Evolutionary conservation across 2,329 filamentous ascomycete species (phyloP).

Genomic region (Trichophyton rubrum): DNA sequence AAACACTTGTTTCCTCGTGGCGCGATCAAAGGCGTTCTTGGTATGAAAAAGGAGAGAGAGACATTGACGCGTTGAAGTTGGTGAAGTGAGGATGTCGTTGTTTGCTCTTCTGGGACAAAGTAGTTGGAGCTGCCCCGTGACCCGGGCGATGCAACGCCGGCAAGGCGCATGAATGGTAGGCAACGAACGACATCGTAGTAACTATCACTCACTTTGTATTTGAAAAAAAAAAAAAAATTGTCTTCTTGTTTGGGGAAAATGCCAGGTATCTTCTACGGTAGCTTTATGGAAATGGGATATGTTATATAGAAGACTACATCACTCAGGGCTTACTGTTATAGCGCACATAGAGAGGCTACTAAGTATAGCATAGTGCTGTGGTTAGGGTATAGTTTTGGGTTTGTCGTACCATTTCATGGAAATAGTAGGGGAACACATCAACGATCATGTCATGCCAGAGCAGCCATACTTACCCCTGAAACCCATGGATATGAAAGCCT

Average conservation of each 20-base stretch:
- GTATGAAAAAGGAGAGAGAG: background rate
- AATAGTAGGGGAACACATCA: too few species aligned
- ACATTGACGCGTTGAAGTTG: background rate
- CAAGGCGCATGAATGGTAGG: background rate
- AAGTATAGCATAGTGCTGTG: too few species aligned
- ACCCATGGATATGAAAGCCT: too few species aligned
- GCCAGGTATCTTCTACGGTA: background rate
- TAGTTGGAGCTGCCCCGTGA: background rate
- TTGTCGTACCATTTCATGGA: too few species aligned
- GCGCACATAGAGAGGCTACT: background rate
- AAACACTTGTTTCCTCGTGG: background rate
- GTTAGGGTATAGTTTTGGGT: too few species aligned
- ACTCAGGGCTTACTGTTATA: background rate
- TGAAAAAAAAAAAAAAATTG: background rate
- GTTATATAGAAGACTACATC: background rate
- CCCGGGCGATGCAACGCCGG: background rate
- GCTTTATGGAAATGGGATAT: too few species aligned
- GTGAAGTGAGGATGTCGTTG: background rate
- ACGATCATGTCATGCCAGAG: too few species aligned
- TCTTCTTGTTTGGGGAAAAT: background rate
- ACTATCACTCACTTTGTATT: background rate
- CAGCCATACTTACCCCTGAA: too few species aligned
- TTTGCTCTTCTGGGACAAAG: background rate
- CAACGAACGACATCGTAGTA: background rate
- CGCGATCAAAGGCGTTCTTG: too few species aligned